phyloP scores from a whole-genome alignment of 345 rosid species.

The Acer saccharum region DNA sequence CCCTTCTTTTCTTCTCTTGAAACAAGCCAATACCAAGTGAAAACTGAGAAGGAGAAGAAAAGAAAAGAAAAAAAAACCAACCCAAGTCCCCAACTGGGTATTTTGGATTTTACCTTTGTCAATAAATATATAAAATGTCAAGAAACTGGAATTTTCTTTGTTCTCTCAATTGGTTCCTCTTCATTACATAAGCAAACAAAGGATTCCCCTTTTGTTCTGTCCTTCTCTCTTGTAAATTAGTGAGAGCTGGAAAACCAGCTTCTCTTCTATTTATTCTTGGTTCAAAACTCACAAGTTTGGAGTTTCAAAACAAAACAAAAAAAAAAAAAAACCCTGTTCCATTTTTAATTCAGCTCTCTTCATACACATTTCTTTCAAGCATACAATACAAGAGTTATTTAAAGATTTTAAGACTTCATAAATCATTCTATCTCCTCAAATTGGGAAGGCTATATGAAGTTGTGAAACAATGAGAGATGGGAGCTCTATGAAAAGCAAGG shows the following conservation, averaged over 20 bases:
- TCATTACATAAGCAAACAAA: conserved; percentile 34
- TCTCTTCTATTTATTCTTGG: conserved; percentile 10
- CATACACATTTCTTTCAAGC: conserved; percentile 18
- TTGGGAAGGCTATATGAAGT: conserved; percentile 49
- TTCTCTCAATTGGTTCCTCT: conserved; percentile 28
- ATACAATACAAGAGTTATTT: background rate
- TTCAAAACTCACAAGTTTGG: background rate
- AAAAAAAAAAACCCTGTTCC: background rate
- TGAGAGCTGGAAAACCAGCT: conserved; percentile 2
- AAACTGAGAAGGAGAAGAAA: background rate
- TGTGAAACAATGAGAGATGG: conserved; percentile 82
- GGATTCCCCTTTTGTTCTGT: conserved; percentile 24
- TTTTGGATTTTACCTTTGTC: conserved; percentile 23
- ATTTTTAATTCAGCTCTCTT: background rate
- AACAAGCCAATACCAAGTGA: conserved; percentile 13
- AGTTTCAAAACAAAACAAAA: background rate
- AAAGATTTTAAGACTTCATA: conserved; percentile 9
- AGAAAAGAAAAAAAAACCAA: background rate
- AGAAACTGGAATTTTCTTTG: conserved; percentile 30
- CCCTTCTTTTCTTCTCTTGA: conserved; percentile 18
- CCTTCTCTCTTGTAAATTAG: conserved; percentile 15
- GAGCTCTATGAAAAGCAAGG: conserved; percentile 84
- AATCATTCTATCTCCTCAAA: conserved; percentile 14
- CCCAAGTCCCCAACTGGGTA: conserved; percentile 27
- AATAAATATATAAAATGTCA: conserved; percentile 30